Conservation (phyloP, 2,329 filamentous ascomycete species). For the Chaetomium globosum region DNA sequence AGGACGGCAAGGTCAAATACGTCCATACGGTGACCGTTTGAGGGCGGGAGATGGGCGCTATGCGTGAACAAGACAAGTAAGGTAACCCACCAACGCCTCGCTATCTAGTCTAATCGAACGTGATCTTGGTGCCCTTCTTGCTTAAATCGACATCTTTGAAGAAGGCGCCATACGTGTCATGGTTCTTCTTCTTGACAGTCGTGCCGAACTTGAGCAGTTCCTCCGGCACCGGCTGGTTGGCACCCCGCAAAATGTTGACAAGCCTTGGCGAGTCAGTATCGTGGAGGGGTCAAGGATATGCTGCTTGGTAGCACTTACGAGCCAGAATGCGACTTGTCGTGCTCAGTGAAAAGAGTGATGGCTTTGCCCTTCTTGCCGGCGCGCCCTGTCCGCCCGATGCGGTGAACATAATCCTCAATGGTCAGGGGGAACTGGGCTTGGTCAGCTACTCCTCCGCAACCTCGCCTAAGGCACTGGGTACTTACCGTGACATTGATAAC, state of each 20-base stretch:
- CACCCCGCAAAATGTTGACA: slow-evolving; percentile 93
- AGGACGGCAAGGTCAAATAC: slow-evolving; percentile 43
- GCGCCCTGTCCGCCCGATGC: slow-evolving; percentile 91
- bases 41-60: background rate
- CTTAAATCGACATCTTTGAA: slow-evolving; percentile 86
- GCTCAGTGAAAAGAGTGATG: slow-evolving; percentile 91
- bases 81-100: slow-evolving; percentile 5
- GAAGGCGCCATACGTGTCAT: slow-evolving; percentile 93
- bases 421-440: slow-evolving; percentile 75
- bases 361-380: slow-evolving; percentile 87
- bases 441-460: slow-evolving; percentile 31
- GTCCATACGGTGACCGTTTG: slow-evolving; percentile 45
- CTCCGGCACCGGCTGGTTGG: slow-evolving; percentile 87
- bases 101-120: slow-evolving; percentile 64
- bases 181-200: slow-evolving; percentile 98
- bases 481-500: slow-evolving; percentile 86
- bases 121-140: slow-evolving; percentile 88
- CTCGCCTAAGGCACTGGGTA: slow-evolving; percentile 1
- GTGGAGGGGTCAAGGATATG: background rate
- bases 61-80: background rate
- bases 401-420: slow-evolving; percentile 95
- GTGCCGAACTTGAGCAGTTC: slow-evolving; percentile 93
- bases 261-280: slow-evolving; percentile 56
- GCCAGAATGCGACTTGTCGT: slow-evolving; percentile 89
- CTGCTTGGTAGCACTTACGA: slow-evolving; percentile 61